Evolutionary conservation across 441 rosid species (phyloP).

Genomic region (Biscutella auriculata): DNA sequence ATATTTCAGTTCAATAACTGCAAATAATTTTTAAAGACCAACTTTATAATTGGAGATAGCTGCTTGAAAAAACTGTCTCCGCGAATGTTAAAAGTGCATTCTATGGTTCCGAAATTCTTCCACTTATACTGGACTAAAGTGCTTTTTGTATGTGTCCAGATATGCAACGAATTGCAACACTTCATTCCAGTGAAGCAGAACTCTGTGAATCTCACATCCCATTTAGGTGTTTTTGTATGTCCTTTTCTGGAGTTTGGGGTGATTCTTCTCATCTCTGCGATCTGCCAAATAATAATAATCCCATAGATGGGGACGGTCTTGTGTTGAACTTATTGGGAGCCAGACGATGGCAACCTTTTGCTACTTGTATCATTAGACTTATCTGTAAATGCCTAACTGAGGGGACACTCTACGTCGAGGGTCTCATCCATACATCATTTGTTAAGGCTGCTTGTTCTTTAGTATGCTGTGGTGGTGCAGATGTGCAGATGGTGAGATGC

Average conservation of each 20-base stretch:
- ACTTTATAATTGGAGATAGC: neutral
- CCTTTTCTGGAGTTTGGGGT: slow-evolving; percentile 41
- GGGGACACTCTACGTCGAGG: slow-evolving; percentile 87
- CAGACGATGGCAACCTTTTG: slow-evolving; percentile 73
- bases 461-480: slow-evolving; percentile 71
- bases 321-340: slow-evolving; percentile 48
- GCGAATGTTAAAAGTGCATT: neutral
- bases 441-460: slow-evolving; percentile 66
- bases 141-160: slow-evolving; percentile 41
- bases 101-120: neutral
- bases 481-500: slow-evolving; percentile 78
- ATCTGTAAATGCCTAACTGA: slow-evolving; percentile 81
- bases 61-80: neutral
- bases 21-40: neutral
- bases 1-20: neutral
- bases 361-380: slow-evolving; percentile 70
- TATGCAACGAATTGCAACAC: slow-evolving; percentile 42
- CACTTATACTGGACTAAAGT: slow-evolving; percentile 11
- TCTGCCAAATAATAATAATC: slow-evolving; percentile 57
- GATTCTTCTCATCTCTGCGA: slow-evolving; percentile 55
- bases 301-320: slow-evolving; percentile 58
- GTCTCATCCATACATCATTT: slow-evolving; percentile 57
- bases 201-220: slow-evolving; percentile 29
- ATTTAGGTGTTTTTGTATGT: slow-evolving; percentile 52
- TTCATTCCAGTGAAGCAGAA: slow-evolving; percentile 26